phyloP scores from a whole-genome alignment of 768 basidiomycete genomes.

The Russula griseocarnosa region DNA sequence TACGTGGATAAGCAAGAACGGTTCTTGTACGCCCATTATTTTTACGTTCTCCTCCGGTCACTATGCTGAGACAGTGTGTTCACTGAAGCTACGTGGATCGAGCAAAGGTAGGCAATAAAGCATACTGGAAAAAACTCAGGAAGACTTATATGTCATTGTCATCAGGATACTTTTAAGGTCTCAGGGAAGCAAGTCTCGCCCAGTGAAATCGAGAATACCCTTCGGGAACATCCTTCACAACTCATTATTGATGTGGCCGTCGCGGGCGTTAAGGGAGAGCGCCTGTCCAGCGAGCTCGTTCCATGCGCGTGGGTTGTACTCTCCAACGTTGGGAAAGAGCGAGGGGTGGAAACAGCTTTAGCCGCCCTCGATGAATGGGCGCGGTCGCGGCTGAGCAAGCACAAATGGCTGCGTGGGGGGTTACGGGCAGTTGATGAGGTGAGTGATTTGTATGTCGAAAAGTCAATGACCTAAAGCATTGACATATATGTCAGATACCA shows the following conservation, averaged over 20 bases:
- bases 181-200: conserved; percentile 80
- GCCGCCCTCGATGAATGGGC: conserved; percentile 58
- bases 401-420: conserved; percentile 75
- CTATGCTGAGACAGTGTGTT: not conserved
- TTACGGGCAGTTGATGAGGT: conserved; percentile 63
- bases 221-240: conserved; percentile 54
- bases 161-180: conserved; percentile 73
- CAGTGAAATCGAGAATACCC: conserved; percentile 65
- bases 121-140: not conserved
- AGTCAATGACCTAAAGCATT: not conserved
- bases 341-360: conserved; percentile 41
- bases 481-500: conserved; percentile 49
- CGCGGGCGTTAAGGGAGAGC: conserved; percentile 69
- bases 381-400: conserved; percentile 59
- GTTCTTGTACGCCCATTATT: conserved; percentile 51
- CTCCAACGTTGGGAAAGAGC: conserved; percentile 48
- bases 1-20: conserved; percentile 54
- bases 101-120: conserved; percentile 49
- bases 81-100: conserved; percentile 63
- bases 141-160: not conserved
- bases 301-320: conserved; percentile 79
- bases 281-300: conserved; percentile 65
- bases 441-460: not conserved
- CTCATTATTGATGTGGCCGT: conserved; percentile 60
- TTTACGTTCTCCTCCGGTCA: not conserved